Conservation (phyloP, 495 filamentous ascomycete species). For the Pseudomonodictys pantanalensis region DNA sequence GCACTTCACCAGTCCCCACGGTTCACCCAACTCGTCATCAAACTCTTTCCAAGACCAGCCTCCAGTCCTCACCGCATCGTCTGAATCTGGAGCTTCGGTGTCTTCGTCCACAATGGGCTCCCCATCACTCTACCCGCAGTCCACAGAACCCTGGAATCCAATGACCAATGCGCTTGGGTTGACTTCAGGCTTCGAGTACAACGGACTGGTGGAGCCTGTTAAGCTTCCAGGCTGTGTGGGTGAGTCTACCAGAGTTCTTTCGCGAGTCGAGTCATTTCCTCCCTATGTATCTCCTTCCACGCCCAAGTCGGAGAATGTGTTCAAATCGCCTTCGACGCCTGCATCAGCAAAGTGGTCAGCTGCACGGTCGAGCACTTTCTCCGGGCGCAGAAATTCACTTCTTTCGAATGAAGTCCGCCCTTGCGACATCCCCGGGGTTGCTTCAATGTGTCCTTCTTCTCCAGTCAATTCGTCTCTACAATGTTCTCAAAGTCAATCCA, state of each 20-base stretch:
- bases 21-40: conserved; percentile 38
- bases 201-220: conserved; percentile 54
- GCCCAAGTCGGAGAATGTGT: conserved; percentile 38
- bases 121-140: conserved; percentile 62
- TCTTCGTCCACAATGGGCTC: conserved; percentile 81
- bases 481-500: conserved; percentile 59
- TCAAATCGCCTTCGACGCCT: conserved; percentile 53
- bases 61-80: conserved; percentile 59
- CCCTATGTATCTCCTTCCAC: conserved; percentile 11
- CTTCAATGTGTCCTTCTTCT: conserved; percentile 27
- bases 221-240: conserved; percentile 70
- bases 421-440: conserved; percentile 6
- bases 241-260: conserved; percentile 59
- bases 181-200: conserved; percentile 55
- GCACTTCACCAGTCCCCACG: conserved; percentile 29
- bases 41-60: conserved; percentile 40
- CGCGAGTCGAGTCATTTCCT: conserved; percentile 33
- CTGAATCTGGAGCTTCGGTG: conserved; percentile 69
- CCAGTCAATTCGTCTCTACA: conserved; percentile 43
- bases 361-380: conserved; percentile 24
- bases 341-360: conserved; percentile 47
- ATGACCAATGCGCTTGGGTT: conserved; percentile 59
- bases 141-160: conserved; percentile 59
- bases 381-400: conserved; percentile 31
- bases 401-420: conserved; percentile 31